Conservation (phyloP, 345 rosid species). For the Melaleuca quinquenervia region DNA sequence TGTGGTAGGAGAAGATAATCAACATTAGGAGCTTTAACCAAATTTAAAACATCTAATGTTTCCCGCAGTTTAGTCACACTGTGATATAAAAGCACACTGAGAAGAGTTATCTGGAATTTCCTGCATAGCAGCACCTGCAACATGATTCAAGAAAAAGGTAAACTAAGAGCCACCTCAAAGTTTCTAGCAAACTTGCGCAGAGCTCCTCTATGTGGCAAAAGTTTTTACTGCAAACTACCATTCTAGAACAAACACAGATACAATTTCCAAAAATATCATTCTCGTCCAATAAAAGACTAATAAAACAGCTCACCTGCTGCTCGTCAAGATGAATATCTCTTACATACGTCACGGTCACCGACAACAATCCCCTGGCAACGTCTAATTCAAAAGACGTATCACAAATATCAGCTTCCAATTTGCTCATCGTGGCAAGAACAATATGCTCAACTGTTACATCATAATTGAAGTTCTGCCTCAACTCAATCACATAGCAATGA, state of each 20-base stretch:
- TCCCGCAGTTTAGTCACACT: constrained; percentile 22
- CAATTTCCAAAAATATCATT: neutral
- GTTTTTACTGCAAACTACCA: neutral
- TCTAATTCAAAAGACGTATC: constrained; percentile 28
- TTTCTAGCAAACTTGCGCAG: neutral
- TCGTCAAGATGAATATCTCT: constrained; percentile 28
- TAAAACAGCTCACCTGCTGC: constrained; percentile 21
- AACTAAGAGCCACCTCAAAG: neutral
- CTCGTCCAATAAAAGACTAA: neutral
- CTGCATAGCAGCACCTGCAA: constrained; percentile 52
- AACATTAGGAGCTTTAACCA: constrained; percentile 10
- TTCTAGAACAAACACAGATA: neutral
- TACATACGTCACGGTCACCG: constrained; percentile 32
- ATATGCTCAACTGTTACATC: constrained; percentile 31
- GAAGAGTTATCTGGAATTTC: constrained; percentile 54
- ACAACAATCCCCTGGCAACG: constrained; percentile 39
- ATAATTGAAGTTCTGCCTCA: constrained; percentile 28
- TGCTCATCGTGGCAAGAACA: constrained; percentile 42
- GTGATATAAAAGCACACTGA: constrained; percentile 46
- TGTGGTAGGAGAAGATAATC: constrained; percentile 74
- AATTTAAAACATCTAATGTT: constrained; percentile 14
- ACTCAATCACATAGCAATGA: constrained; percentile 44
- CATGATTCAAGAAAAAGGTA: neutral
- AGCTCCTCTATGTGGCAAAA: neutral
- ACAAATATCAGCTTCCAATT: constrained; percentile 39